Evolutionary conservation across 1,139 yeast genomes (phyloP).

Genomic region (Diutina siamensis): DNA sequence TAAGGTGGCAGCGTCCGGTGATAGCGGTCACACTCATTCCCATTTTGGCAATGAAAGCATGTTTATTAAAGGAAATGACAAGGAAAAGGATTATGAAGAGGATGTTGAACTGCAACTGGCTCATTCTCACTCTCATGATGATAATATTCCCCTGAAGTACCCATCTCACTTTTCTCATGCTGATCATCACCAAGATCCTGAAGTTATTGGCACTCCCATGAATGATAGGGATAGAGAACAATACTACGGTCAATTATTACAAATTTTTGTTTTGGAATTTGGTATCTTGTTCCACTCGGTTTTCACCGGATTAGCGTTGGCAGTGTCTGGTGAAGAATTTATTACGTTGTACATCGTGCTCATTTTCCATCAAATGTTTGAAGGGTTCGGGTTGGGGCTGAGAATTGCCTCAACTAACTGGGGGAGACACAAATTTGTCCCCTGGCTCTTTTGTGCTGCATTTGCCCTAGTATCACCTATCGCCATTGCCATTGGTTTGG

Average conservation of each 20-base stretch:
- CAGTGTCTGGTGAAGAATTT: slow-evolving; percentile 65
- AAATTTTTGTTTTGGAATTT: slow-evolving; percentile 57
- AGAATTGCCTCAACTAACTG: slow-evolving; percentile 67
- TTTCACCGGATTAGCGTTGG: slow-evolving; percentile 64
- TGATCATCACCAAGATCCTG: slow-evolving; percentile 43
- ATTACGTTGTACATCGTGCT: slow-evolving; percentile 65
- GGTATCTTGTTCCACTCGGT: slow-evolving; percentile 78
- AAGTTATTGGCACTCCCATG: slow-evolving; percentile 27
- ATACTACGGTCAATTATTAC: slow-evolving; percentile 32
- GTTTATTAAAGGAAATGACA: slow-evolving; percentile 17
- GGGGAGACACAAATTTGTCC: slow-evolving; percentile 28
- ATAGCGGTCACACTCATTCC: slow-evolving; percentile 24
- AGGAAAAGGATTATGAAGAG: slow-evolving; percentile 14
- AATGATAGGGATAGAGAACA: slow-evolving; percentile 23
- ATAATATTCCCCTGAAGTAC: neutral
- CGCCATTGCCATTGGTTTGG: slow-evolving; percentile 77
- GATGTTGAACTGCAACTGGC: slow-evolving; percentile 2
- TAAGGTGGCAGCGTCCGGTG: slow-evolving; percentile 12
- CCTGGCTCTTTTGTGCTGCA: slow-evolving; percentile 47
- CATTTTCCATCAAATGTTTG: slow-evolving; percentile 86
- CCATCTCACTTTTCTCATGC: slow-evolving; percentile 38
- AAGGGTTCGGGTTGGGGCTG: slow-evolving; percentile 86
- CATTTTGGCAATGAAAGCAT: slow-evolving; percentile 36
- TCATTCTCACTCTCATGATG: neutral
- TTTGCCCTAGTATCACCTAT: slow-evolving; percentile 75